A percentile compares a stretch with the other conserved stretches of the same genome.
Evolutionary conservation across 176 grass and related monocot genomes (phyloP).

Genomic region (Oropetium thomaeum): DNA sequence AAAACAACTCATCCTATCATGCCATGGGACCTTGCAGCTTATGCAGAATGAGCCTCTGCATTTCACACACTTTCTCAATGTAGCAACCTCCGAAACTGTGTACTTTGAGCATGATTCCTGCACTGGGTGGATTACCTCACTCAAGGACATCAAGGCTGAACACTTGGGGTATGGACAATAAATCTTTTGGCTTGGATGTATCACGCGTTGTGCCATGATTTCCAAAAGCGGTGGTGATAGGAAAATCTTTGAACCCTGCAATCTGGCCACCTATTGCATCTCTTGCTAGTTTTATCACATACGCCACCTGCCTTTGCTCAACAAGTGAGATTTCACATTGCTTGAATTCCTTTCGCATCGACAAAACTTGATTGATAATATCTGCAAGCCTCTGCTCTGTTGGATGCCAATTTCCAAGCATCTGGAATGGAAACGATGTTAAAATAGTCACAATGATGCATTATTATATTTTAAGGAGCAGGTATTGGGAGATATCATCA

Average conservation of each 20-base stretch:
- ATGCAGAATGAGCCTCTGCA: constrained; percentile 64
- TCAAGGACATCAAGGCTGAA: constrained; percentile 67
- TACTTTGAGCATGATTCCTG: constrained; percentile 45
- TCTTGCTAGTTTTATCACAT: constrained; percentile 58
- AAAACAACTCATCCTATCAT: constrained; percentile 50
- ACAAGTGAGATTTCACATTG: constrained; percentile 41
- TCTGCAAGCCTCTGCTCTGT: constrained; percentile 37
- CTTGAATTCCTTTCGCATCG: constrained; percentile 42
- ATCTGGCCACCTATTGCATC: constrained; percentile 50
- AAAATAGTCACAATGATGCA: neutral
- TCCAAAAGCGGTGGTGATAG: constrained; percentile 42
- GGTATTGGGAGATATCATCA: neutral
- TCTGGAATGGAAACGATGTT: neutral
- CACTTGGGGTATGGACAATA: constrained; percentile 80
- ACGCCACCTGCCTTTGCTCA: constrained; percentile 32
- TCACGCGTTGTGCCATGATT: constrained; percentile 57
- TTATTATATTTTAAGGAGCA: neutral
- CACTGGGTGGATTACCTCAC: constrained; percentile 38
- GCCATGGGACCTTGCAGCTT: constrained; percentile 73
- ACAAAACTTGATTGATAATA: constrained; percentile 38
- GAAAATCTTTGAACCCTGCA: constrained; percentile 48
- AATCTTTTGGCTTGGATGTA: constrained; percentile 52
- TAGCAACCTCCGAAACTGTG: constrained; percentile 23
- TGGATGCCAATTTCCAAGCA: neutral
- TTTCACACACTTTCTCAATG: constrained; percentile 58